These are phyloP conservation scores for Colletotrichum lupini DNA, from an alignment of 2,329 filamentous ascomycete species.

Conservation along the genomic window DNA sequence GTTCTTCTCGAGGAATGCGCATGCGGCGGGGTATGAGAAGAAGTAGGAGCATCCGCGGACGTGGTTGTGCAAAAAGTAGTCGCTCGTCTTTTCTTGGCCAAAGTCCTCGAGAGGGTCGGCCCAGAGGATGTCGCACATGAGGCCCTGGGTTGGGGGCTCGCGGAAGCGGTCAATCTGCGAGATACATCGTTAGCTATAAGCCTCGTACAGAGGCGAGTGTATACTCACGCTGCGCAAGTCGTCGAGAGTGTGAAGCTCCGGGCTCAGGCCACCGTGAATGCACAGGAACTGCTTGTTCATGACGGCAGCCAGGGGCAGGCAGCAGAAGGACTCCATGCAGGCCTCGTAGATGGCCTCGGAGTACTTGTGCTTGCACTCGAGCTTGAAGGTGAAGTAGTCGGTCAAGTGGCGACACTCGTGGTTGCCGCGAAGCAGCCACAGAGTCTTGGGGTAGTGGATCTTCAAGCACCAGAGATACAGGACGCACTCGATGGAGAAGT, in stretches of 20 bases:
- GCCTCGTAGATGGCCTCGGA: conserved; percentile 96
- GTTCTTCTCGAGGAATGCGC: conserved; percentile 98
- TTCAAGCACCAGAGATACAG: conserved; percentile 98
- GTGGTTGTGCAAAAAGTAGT: conserved; percentile 98
- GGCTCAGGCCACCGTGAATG: conserved; percentile 96
- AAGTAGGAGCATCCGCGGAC: conserved; percentile 99
- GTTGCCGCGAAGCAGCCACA: conserved; percentile 97
- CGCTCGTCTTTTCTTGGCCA: conserved; percentile 97
- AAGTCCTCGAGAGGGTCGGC: conserved; percentile 98
- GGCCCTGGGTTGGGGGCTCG: conserved; percentile 94
- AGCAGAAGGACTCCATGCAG: conserved; percentile 98
- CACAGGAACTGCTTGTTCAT: conserved; percentile 99
- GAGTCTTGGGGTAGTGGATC: conserved; percentile 97
- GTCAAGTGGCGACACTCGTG: conserved; percentile 99
- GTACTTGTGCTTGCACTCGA: conserved; percentile 99
- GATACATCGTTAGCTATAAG: neutral
- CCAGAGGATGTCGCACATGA: conserved; percentile 99
- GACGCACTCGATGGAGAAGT: conserved; percentile 99
- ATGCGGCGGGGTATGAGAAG: conserved; percentile 97
- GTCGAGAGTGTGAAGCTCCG: conserved; percentile 94
- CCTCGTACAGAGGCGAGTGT: neutral
- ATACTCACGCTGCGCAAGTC: conserved; percentile 82
- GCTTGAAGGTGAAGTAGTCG: conserved; percentile 99
- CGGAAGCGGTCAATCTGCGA: conserved; percentile 95
- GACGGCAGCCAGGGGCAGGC: conserved; percentile 89